Conservation (phyloP, 2,329 filamentous ascomycete species). For the Cytospora paraplurivora region DNA sequence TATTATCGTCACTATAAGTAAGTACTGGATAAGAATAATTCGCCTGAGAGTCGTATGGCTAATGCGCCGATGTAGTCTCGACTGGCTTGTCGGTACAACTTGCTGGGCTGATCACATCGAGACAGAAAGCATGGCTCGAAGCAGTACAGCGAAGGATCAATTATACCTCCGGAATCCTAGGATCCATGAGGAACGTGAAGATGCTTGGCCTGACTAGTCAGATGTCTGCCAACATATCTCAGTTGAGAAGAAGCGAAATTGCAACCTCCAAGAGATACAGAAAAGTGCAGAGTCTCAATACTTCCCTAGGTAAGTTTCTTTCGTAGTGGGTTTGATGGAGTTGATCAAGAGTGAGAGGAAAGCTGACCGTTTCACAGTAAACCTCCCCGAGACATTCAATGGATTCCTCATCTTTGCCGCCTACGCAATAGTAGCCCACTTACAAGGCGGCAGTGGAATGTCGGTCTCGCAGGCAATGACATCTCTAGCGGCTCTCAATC, state of each 20-base stretch:
- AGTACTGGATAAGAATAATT: slow-evolving; percentile 17
- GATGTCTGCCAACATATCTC: slow-evolving; percentile 35
- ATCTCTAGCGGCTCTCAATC: slow-evolving; percentile 30
- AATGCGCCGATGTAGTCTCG: not conserved
- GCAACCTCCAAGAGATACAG: slow-evolving; percentile 32
- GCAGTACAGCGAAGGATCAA: slow-evolving; percentile 52
- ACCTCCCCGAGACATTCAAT: slow-evolving; percentile 16
- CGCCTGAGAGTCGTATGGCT: not conserved
- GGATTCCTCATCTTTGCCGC: slow-evolving; percentile 23
- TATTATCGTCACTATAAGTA: slow-evolving; percentile 44
- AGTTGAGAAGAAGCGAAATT: slow-evolving; percentile 31
- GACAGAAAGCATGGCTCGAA: slow-evolving; percentile 50
- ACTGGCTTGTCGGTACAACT: slow-evolving; percentile 31
- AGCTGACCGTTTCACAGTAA: not conserved
- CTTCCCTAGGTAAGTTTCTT: slow-evolving; percentile 11
- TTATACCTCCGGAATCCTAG: slow-evolving; percentile 49
- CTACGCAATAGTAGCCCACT: slow-evolving; percentile 23
- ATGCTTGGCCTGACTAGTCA: slow-evolving; percentile 49
- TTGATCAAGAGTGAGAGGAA: not conserved
- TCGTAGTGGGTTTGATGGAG: slow-evolving; percentile 17
- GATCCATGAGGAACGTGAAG: slow-evolving; percentile 54
- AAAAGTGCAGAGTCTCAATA: slow-evolving; percentile 27
- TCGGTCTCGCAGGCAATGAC: slow-evolving; percentile 27
- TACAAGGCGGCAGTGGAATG: slow-evolving; percentile 21
- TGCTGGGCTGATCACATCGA: slow-evolving; percentile 35